Evolutionary conservation across 345 rosid species (phyloP), one percentile per base, ranked within the genome.

Genomic region (Lagerstroemia speciosa): DNA sequence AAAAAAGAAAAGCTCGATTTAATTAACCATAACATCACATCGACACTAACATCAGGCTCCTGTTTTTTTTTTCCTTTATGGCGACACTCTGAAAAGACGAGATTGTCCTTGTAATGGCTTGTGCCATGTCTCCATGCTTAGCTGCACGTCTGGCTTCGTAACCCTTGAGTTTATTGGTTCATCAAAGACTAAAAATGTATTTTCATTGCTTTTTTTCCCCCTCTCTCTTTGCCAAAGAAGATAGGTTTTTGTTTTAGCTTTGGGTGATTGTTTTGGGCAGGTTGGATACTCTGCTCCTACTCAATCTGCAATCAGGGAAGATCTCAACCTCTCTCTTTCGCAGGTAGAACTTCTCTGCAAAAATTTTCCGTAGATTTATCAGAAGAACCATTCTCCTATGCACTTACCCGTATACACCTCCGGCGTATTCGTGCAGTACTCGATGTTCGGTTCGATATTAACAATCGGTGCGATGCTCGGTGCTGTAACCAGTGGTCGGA

Each of bases 391-490:
- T 67, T 8, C 41, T 38, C 63, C 52, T 19, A 57, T 48, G 64
- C 20, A 40, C 62, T 41, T 17, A 62, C 20, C 37, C 34, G 12
- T 27, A n/a, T 22, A 38, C 41, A 27, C 61, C 31, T 38, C 22
- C 14, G 29, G 1, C 34, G 15, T 10, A 8, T 24, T 52, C n/a
- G 31, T 40, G 68, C 83, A 93, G 98, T 93, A 89, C 85, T 89
- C 98, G 14, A 77, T 84, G 83, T 93, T 93, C 76, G 97, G 98
- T 26, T 93, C 98, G n/a, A 89, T 93, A 66, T 55, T 93, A 69
- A 93, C 97, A 52, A 90, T 90, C 36, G 98, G 98, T 22, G 97
- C 96, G 69, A 93, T 93, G 98, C 64, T 90, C 71, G 98, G 98
- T 53, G 98, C 97, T 80, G 69, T 89, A 60, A 77, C 87, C 24